Evolutionary conservation across 108 stramenopile genomes (phyloP).

Genomic region (Mediolabrus comicus): DNA sequence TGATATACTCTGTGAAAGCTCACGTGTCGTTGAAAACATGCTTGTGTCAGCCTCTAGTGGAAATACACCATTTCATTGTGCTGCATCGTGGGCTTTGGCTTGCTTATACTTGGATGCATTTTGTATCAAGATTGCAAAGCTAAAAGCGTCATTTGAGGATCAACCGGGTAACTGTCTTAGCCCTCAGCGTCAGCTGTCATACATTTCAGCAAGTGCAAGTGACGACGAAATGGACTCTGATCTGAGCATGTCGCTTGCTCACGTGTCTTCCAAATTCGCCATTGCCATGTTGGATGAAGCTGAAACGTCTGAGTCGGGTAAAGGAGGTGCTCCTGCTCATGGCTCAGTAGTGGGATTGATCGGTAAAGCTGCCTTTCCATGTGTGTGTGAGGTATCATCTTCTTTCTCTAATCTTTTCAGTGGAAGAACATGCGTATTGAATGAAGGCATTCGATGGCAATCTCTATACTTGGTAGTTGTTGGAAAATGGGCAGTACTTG

Average conservation of each 20-base stretch:
- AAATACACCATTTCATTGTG: conserved; percentile 38
- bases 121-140: conserved; percentile 26
- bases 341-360: conserved; percentile 65
- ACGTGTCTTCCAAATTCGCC: conserved; percentile 39
- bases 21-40: conserved; percentile 32
- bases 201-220: conserved; percentile 4
- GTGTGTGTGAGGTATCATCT: conserved; percentile 80
- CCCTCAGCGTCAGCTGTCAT: conserved; percentile 4
- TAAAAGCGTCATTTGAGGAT: conserved; percentile 8
- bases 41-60: conserved; percentile 15
- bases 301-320: conserved; percentile 18
- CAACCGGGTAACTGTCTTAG: neutral
- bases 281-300: conserved; percentile 38
- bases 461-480: conserved; percentile 81
- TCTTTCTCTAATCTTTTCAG: conserved; percentile 56
- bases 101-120: conserved; percentile 46
- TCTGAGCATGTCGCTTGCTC: conserved; percentile 17
- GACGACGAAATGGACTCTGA: neutral
- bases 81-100: conserved; percentile 40
- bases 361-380: conserved; percentile 71
- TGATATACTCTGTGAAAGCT: conserved; percentile 33
- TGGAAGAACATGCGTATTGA: conserved; percentile 64
- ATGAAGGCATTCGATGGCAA: conserved; percentile 85
- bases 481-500: conserved; percentile 64
- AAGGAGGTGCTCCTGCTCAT: conserved; percentile 8